Conservation (phyloP, 2,329 filamentous ascomycete species). For the Sarocladium oryzae region DNA sequence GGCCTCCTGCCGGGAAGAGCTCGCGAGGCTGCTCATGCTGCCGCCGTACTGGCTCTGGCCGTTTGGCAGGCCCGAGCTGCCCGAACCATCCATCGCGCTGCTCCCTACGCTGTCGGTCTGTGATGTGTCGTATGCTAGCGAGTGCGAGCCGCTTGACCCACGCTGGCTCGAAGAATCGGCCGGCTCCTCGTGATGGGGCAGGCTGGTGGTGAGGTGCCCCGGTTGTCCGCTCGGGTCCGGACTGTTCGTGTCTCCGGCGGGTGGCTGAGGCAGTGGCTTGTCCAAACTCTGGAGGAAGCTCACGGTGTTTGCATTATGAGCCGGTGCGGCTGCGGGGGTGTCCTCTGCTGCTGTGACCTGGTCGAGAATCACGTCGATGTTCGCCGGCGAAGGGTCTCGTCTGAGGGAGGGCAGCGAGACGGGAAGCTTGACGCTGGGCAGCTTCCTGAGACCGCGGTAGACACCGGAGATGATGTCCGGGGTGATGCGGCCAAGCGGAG, state of each 20-base stretch:
- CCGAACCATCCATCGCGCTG: conserved; percentile 44
- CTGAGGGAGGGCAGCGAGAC: conserved; percentile 1
- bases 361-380: neutral
- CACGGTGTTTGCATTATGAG: conserved; percentile 47
- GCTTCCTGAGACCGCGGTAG: conserved; percentile 45
- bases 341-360: neutral
- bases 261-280: conserved; percentile 50
- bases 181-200: neutral
- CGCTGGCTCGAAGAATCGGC: neutral
- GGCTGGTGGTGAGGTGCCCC: neutral
- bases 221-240: neutral
- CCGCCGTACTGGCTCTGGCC: conserved; percentile 28
- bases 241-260: conserved; percentile 19
- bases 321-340: neutral
- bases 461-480: conserved; percentile 45
- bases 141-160: neutral
- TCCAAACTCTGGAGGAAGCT: conserved; percentile 51
- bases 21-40: conserved; percentile 41
- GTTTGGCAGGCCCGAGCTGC: conserved; percentile 25
- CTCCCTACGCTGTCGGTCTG: conserved; percentile 8
- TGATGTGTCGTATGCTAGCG: conserved; percentile 22
- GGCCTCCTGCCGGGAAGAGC: conserved; percentile 35
- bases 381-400: neutral
- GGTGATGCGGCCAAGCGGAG: conserved; percentile 25
- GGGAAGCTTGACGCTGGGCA: conserved; percentile 29